A percentile compares a stretch with the other conserved stretches of the same genome.
These are phyloP conservation scores for Angomonas desouzai DNA, from an alignment of 208 protist species.

Conservation along the genomic window DNA sequence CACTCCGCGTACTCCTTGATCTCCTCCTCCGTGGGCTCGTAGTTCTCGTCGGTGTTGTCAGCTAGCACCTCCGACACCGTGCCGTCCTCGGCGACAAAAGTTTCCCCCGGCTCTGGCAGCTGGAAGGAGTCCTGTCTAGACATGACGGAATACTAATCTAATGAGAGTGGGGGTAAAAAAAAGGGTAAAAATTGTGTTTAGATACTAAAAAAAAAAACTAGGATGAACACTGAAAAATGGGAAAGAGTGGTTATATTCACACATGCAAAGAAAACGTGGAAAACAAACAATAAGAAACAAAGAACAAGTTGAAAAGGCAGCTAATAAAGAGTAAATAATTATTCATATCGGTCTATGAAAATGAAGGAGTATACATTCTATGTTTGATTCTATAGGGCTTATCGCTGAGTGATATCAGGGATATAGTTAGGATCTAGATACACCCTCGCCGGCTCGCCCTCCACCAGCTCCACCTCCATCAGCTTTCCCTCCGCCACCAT, in stretches of 20 bases:
- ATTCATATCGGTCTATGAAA: neutral
- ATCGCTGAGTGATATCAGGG: slow-evolving; percentile 49
- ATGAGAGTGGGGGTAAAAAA: too few species aligned
- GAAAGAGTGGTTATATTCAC: slow-evolving; percentile 4
- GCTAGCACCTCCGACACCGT: slow-evolving; percentile 87
- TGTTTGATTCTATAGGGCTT: neutral
- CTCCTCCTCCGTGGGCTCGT: slow-evolving; percentile 91
- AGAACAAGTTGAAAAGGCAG: neutral
- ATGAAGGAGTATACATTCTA: slow-evolving; percentile 9
- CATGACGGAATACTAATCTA: too few species aligned
- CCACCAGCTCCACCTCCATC: slow-evolving; percentile 71
- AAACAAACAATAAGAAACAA: slow-evolving; percentile 6
- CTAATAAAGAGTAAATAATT: neutral
- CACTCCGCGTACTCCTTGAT: slow-evolving; percentile 90
- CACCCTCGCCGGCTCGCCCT: slow-evolving; percentile 55
- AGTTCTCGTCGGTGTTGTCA: slow-evolving; percentile 76
- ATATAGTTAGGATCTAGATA: slow-evolving; percentile 88
- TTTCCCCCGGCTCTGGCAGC: slow-evolving; percentile 60
- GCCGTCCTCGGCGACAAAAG: slow-evolving; percentile 76
- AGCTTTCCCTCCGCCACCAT: slow-evolving; percentile 82
- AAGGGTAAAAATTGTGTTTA: slow-evolving; percentile 9
- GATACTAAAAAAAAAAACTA: slow-evolving; percentile 14
- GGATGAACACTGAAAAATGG: too few species aligned
- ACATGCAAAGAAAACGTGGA: neutral
- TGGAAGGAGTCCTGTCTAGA: slow-evolving; percentile 27